Base-by-base conservation (phyloP, 306 rosid genomes). In the Betula pendula region DNA sequence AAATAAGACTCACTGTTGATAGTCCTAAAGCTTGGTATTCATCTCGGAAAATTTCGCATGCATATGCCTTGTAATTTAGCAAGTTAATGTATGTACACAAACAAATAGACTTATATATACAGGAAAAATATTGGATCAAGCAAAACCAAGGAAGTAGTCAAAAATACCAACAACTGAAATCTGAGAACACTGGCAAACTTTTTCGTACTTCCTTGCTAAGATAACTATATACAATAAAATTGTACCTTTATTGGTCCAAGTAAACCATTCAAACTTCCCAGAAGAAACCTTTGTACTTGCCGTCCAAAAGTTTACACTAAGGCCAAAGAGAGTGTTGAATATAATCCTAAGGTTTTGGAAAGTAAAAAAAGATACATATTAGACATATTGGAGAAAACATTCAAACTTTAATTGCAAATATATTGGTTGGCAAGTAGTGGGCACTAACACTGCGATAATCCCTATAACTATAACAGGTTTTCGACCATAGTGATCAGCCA, bases 201-300 rank as follows among this genome's bases (percentile, higher is more conserved):
- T n/a, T n/a, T n/a, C n/a, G n/a, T n/a, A n/a, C n/a, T n/a, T n/a
- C n/a, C n/a, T n/a, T n/a, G n/a, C n/a, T n/a, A n/a, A n/a, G n/a
- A n/a, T n/a, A n/a, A n/a, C n/a, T n/a, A 27, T 48, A 65, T 13
- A 24, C n/a, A 68, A 60, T 72, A 13, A 56, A 33, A 17, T 29
- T 43, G 43, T 81, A 94, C 98, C 98, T 90, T 94, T 43, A 92
- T 91, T 25, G 96, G 97, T 79, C 96, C 97, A 78, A 94, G 88
- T 59, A 87, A 47, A 67, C 98, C 98, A 81, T 91, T 90, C 74
- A 92, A 87, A 81, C 84, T 44, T 74, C 98, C 98, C 35, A 92
- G 93, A 85, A 92, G 89, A 88, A 95, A 92, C 75, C 98, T 86
- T 29, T 85, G 25, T n/a, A 49, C 92, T 2, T 42, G 96, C 98